phyloP scores from a whole-genome alignment of 768 basidiomycete genomes.

The Trametes maxima region DNA sequence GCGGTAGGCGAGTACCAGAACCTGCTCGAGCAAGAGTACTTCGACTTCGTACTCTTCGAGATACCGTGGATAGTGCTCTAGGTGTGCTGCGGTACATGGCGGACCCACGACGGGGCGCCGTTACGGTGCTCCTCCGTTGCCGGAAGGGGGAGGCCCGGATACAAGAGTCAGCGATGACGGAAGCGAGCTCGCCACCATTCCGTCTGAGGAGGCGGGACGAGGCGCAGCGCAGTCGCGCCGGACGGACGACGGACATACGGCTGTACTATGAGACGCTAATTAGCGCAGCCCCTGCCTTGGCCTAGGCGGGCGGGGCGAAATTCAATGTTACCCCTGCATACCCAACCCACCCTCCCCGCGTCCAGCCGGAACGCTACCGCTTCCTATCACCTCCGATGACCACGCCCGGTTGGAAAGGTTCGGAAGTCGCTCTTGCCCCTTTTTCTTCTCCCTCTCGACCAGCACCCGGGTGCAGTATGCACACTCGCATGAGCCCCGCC shows the following conservation, averaged over 20 bases:
- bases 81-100: conserved; percentile 17
- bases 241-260: conserved; percentile 3
- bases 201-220: no score
- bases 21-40: conserved; percentile 93
- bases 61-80: conserved; percentile 85
- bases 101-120: not conserved
- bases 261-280: conserved; percentile 9
- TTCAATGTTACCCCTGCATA: conserved; percentile 12
- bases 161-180: no score
- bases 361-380: no score
- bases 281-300: conserved; percentile 3
- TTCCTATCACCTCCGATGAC: no score
- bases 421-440: no score
- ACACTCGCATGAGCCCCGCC: no score
- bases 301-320: not conserved
- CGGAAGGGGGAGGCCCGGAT: no score
- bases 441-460: no score
- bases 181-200: no score
- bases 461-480: no score
- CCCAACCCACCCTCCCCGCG: not conserved
- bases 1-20: conserved; percentile 90
- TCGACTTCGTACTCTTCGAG: conserved; percentile 93
- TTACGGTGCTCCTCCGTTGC: no score
- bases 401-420: no score
- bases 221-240: not conserved